These are phyloP conservation scores for Umbilicus rupestris DNA, from an alignment of 164 flowering plant species.

Conservation along the genomic window DNA sequence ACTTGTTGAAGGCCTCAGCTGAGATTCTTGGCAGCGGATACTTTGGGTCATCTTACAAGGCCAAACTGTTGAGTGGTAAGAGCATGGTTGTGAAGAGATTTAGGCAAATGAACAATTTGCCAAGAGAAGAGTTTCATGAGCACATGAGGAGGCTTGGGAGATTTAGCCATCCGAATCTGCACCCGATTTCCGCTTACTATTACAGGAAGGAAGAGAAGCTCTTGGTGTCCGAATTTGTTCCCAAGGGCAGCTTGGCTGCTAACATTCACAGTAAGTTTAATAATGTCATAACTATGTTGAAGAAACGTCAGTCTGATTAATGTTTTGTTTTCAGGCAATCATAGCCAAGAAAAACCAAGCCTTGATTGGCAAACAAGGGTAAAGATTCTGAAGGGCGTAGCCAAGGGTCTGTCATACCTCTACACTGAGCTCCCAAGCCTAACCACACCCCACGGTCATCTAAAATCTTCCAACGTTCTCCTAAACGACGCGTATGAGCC, in stretches of 20 bases:
- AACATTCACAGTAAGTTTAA: constrained; percentile 41
- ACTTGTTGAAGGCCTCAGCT: constrained; percentile 45
- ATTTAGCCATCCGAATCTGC: constrained; percentile 36
- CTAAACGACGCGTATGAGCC: constrained; percentile 34
- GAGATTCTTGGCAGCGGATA: constrained; percentile 48
- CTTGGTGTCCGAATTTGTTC: constrained; percentile 29
- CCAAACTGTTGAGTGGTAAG: constrained; percentile 21
- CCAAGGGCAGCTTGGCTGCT: constrained; percentile 46
- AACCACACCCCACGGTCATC: constrained; percentile 44
- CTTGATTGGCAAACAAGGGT: constrained; percentile 46
- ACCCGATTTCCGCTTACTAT: constrained; percentile 43
- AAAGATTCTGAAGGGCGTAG: constrained; percentile 44
- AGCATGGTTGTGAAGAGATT: constrained; percentile 53
- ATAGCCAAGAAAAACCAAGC: constrained; percentile 14
- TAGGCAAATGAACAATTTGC: constrained; percentile 43
- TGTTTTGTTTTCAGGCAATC: constrained; percentile 18
- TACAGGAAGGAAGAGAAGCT: constrained; percentile 60
- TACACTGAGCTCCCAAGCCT: constrained; percentile 42
- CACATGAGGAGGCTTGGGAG: constrained; percentile 52
- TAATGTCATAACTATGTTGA: not conserved
- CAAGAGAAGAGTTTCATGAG: constrained; percentile 50
- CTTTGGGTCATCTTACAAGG: constrained; percentile 51
- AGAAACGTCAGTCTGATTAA: not conserved
- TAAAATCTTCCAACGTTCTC: constrained; percentile 54
- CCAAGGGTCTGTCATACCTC: constrained; percentile 37